A percentile compares a stretch with the other conserved stretches of the same genome.
phyloP scores from a whole-genome alignment of 176 grass and related monocot species.

The Bromus sterilis region DNA sequence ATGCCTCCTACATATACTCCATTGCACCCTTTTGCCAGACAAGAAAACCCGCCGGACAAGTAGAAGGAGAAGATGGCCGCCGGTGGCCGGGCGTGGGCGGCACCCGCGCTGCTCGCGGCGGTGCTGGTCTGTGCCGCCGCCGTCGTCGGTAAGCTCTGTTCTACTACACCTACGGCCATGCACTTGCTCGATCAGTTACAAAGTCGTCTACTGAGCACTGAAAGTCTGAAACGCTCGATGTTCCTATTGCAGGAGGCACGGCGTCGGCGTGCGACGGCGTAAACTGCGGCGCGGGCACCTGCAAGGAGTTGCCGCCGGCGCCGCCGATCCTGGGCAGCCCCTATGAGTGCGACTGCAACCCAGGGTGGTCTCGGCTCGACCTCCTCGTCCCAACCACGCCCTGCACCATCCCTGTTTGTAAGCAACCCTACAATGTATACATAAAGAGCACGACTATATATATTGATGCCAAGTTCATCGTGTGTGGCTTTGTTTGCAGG shows the following conservation, averaged over 20 bases:
- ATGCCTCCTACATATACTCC: background rate
- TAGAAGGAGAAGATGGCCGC: background rate
- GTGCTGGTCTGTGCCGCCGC: background rate
- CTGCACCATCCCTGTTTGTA: constrained; percentile 26
- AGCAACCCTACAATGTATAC: background rate
- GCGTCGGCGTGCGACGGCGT: background rate
- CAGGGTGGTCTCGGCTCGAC: background rate
- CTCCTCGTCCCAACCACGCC: background rate
- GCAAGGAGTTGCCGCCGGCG: background rate
- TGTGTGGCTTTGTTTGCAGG: background rate
- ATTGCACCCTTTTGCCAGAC: background rate
- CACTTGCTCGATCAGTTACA: background rate
- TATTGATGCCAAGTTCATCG: no score
- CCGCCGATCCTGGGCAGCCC: background rate
- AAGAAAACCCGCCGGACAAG: background rate
- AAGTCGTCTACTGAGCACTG: background rate
- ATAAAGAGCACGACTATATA: no score
- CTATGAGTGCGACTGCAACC: constrained; percentile 11
- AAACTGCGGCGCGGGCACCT: constrained; percentile 15
- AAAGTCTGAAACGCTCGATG: background rate
- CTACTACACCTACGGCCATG: background rate
- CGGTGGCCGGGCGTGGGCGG: background rate
- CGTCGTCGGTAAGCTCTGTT: background rate
- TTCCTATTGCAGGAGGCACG: background rate
- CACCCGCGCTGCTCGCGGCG: background rate